Evolutionary conservation across 805 yeast genomes (phyloP).

Genomic region (Trichomonascus vanleenenianus): DNA sequence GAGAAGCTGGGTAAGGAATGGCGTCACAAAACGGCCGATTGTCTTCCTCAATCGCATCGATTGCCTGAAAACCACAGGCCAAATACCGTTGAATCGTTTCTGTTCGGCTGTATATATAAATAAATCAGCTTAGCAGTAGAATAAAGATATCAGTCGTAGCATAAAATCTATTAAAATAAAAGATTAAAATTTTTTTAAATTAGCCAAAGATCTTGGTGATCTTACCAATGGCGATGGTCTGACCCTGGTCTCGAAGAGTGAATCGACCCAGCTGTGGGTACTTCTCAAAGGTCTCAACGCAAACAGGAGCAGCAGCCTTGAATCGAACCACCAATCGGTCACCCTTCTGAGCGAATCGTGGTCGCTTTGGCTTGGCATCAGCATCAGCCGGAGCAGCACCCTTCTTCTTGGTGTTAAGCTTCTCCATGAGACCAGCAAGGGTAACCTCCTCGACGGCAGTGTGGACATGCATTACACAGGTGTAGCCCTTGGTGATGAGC

Average conservation of each 20-base stretch:
- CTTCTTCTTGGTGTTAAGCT: conserved; percentile 89
- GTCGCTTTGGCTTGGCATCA: conserved; percentile 48
- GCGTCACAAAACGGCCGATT: no score
- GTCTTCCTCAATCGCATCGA: no score
- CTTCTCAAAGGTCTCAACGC: conserved; percentile 87
- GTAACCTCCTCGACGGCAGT: conserved; percentile 96
- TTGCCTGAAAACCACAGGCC: no score
- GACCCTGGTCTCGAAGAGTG: conserved; percentile 97
- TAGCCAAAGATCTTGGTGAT: conserved; percentile 68
- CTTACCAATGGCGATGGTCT: conserved; percentile 97
- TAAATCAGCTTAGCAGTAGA: no score
- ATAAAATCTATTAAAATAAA: not conserved
- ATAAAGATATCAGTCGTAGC: not conserved
- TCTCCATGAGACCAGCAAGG: conserved; percentile 75
- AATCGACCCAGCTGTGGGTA: conserved; percentile 97
- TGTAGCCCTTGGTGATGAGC: conserved; percentile 88
- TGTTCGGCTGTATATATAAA: no score
- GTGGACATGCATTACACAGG: conserved; percentile 98
- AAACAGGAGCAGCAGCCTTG: conserved; percentile 79
- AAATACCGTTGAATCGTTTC: no score
- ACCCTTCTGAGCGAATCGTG: conserved; percentile 97
- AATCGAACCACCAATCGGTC: conserved; percentile 94
- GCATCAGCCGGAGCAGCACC: not conserved
- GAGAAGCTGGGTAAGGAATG: no score
- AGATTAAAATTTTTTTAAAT: conserved; percentile 8